Percentiles rank a stretch among this genome's conserved stretches.
These are phyloP conservation scores for Mortierella sp. DNA, from an alignment of 371 early-diverging fungal genomes.

Conservation along the genomic window DNA sequence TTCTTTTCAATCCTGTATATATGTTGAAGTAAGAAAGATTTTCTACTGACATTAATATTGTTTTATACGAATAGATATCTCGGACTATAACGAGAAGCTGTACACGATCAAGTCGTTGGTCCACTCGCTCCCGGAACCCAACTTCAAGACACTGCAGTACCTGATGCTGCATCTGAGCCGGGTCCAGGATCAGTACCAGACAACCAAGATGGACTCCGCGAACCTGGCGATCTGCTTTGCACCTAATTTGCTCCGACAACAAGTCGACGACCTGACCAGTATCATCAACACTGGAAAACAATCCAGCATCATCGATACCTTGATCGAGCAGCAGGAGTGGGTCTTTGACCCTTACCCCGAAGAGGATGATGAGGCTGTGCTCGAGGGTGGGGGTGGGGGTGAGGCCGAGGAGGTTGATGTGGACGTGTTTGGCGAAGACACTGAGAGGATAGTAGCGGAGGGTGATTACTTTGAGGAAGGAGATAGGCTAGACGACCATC, in stretches of 20 bases:
- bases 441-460: neutral
- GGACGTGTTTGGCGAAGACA: neutral
- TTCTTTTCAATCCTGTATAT: neutral
- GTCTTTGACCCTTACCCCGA: slow-evolving; percentile 66
- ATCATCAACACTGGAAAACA: slow-evolving; percentile 69
- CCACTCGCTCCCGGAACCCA: slow-evolving; percentile 76
- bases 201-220: slow-evolving; percentile 91
- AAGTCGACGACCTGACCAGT: slow-evolving; percentile 63
- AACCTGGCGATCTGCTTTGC: slow-evolving; percentile 91
- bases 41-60: neutral
- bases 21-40: neutral
- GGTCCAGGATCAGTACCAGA: slow-evolving; percentile 71
- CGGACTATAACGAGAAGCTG: slow-evolving; percentile 82
- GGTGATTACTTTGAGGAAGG: neutral
- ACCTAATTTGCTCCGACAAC: slow-evolving; percentile 66
- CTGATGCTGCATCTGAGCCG: slow-evolving; percentile 78
- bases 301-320: slow-evolving; percentile 67
- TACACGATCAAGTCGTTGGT: slow-evolving; percentile 77
- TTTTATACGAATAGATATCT: slow-evolving; percentile 61
- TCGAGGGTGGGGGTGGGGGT: neutral
- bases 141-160: slow-evolving; percentile 79
- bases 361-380: slow-evolving; percentile 28
- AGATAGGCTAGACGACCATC: neutral
- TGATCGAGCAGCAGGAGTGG: slow-evolving; percentile 75
- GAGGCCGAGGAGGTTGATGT: neutral